A percentile compares a stretch with the other conserved stretches of the same genome.
Evolutionary conservation across 1,284 basidiomycete genomes (phyloP).

Genomic region (Fomitopsis betulina): DNA sequence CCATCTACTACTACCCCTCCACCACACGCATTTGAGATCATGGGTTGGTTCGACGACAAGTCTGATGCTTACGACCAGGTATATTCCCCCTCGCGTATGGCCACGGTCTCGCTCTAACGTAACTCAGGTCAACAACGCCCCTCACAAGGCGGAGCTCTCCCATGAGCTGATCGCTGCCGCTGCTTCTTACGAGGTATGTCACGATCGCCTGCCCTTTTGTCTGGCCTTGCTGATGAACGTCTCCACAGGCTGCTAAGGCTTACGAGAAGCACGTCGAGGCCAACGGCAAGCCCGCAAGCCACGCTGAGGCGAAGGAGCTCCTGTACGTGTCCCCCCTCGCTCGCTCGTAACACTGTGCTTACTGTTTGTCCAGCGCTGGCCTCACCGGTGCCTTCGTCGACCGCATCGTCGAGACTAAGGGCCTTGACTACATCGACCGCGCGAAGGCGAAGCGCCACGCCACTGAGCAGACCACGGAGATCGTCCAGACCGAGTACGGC

Average conservation of each 20-base stretch:
- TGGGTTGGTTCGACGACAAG: constrained; percentile 54
- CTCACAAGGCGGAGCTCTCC: constrained; percentile 52
- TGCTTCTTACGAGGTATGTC: constrained; percentile 39
- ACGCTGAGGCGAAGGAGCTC: constrained; percentile 37
- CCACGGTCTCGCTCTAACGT: constrained; percentile 3
- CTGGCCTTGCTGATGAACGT: neutral
- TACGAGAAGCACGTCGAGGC: constrained; percentile 37
- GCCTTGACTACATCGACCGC: constrained; percentile 38
- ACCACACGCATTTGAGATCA: constrained; percentile 25
- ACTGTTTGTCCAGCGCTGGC: constrained; percentile 27
- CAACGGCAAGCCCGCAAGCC: constrained; percentile 34
- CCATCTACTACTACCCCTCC: constrained; percentile 14
- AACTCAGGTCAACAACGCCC: constrained; percentile 39
- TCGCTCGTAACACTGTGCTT: neutral
- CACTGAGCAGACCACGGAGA: constrained; percentile 15
- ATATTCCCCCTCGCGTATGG: neutral
- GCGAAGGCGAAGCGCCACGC: constrained; percentile 40
- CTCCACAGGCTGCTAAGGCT: constrained; percentile 35
- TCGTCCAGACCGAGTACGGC: constrained; percentile 12
- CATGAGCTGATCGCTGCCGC: constrained; percentile 66
- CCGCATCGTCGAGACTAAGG: constrained; percentile 41
- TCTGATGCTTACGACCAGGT: constrained; percentile 44
- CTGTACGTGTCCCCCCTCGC: constrained; percentile 18
- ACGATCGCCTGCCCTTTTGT: neutral
- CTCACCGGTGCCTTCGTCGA: constrained; percentile 43